These are phyloP conservation scores for Termitomyces sp. DNA, from an alignment of 768 basidiomycete genomes.

Conservation along the genomic window DNA sequence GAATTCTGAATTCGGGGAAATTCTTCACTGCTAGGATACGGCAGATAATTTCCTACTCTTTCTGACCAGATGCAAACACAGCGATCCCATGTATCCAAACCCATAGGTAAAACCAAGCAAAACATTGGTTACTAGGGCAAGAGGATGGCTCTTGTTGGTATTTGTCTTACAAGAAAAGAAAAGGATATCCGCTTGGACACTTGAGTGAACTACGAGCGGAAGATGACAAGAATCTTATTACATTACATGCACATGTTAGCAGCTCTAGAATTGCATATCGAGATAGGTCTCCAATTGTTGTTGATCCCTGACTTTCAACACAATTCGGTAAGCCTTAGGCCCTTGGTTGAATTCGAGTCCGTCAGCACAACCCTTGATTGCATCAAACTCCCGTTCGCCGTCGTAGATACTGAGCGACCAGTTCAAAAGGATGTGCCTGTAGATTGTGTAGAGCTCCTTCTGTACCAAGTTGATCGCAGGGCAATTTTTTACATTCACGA, in stretches of 20 bases:
- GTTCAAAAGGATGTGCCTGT: slow-evolving; percentile 10
- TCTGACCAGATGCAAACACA: too few relatives aligned
- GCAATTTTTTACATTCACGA: slow-evolving; percentile 6
- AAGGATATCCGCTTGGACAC: too few relatives aligned
- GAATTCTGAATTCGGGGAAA: too few relatives aligned
- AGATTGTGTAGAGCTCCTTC: slow-evolving; percentile 14
- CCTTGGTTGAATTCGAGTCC: slow-evolving; percentile 13
- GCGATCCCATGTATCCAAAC: too few relatives aligned
- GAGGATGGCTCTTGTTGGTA: neutral
- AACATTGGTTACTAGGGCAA: neutral
- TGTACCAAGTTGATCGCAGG: slow-evolving; percentile 15
- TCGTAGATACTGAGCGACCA: slow-evolving; percentile 11
- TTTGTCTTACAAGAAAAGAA: neutral
- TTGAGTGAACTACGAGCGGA: too few relatives aligned
- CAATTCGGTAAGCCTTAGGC: slow-evolving; percentile 11
- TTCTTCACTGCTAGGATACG: too few relatives aligned
- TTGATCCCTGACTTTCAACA: slow-evolving; percentile 8
- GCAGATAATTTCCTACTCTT: too few relatives aligned
- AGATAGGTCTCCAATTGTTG: slow-evolving; percentile 11
- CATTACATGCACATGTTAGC: neutral
- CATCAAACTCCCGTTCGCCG: slow-evolving; percentile 14
- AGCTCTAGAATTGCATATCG: slow-evolving; percentile 1
- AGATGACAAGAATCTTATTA: neutral
- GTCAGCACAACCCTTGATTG: slow-evolving; percentile 11
- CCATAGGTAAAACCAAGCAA: too few relatives aligned